A percentile compares a stretch with the other conserved stretches of the same genome.
Conservation (phyloP, 169 alveolate species). For the Besnoitia besnoiti region DNA sequence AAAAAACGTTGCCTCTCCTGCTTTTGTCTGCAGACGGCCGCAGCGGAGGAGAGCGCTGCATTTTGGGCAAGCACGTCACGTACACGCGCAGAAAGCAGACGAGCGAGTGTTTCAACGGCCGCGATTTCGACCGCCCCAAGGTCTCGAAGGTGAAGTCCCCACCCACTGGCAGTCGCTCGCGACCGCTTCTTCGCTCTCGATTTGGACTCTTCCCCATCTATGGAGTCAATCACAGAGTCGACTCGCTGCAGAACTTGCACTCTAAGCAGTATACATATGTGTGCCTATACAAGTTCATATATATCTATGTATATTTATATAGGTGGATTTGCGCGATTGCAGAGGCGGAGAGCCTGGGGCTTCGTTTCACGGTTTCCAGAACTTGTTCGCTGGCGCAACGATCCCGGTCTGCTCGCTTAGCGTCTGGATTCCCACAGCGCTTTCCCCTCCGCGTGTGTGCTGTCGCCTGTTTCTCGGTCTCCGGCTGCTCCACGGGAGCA, state of each 20-base stretch:
- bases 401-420: too few relatives aligned
- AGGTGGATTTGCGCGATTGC: background rate
- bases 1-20: too few relatives aligned
- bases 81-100: slow-evolving; percentile 95
- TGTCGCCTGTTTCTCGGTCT: too few relatives aligned
- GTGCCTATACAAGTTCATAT: background rate
- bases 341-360: too few relatives aligned
- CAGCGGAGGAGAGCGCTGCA: slow-evolving; percentile 43
- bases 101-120: slow-evolving; percentile 97
- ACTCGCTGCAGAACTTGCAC: too few relatives aligned
- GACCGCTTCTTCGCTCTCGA: background rate
- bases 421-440: too few relatives aligned
- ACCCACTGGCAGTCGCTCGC: background rate
- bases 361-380: too few relatives aligned
- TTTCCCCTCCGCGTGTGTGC: too few relatives aligned
- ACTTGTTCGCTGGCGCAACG: too few relatives aligned
- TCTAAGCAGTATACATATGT: background rate
- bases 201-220: too few relatives aligned
- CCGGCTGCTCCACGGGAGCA: too few relatives aligned
- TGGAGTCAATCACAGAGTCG: too few relatives aligned
- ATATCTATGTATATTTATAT: background rate
- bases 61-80: slow-evolving; percentile 81
- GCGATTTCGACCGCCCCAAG: slow-evolving; percentile 91
- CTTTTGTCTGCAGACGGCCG: slow-evolving; percentile 28
- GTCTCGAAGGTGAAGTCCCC: slow-evolving; percentile 71